Conservation (phyloP, 495 filamentous ascomycete genomes). For the Penicillium fimorum region DNA sequence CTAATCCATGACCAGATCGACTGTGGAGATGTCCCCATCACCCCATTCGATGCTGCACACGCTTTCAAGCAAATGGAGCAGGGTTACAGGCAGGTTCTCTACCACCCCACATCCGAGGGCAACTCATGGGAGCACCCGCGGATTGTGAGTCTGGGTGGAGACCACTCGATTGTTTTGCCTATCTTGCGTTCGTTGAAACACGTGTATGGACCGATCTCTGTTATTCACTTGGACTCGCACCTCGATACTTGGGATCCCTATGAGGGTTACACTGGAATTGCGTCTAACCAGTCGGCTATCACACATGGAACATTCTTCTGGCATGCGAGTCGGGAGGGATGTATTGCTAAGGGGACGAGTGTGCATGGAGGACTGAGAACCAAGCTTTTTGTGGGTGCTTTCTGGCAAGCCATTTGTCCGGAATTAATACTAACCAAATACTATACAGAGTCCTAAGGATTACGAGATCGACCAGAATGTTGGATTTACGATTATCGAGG, state of each 20-base stretch:
- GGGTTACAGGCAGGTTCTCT: conserved; percentile 35
- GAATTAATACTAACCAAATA: background rate
- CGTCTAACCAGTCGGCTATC: conserved; percentile 27
- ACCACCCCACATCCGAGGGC: conserved; percentile 25
- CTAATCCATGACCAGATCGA: conserved; percentile 36
- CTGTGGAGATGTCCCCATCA: conserved; percentile 63
- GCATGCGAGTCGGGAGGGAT: conserved; percentile 26
- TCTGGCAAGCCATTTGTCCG: background rate
- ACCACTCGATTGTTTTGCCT: conserved; percentile 62
- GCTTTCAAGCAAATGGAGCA: conserved; percentile 62
- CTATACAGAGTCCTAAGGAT: conserved; percentile 12
- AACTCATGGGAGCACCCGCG: conserved; percentile 24
- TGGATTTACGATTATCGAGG: conserved; percentile 24
- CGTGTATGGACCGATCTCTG: conserved; percentile 52
- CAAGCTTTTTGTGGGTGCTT: conserved; percentile 16
- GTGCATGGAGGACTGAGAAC: conserved; percentile 29
- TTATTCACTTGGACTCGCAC: conserved; percentile 63
- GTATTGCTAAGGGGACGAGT: conserved; percentile 24
- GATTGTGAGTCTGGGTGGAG: conserved; percentile 59
- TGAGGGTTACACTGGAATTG: conserved; percentile 25
- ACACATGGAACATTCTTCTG: conserved; percentile 38
- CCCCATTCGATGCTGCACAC: conserved; percentile 55
- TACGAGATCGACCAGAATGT: conserved; percentile 27
- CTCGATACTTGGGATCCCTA: conserved; percentile 55
- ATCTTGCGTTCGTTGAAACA: conserved; percentile 56